Evolutionary conservation across 2,329 filamentous ascomycete genomes (phyloP), one percentile per base, ranked within the genome.

Genomic region (Trematosphaeria pertusa): DNA sequence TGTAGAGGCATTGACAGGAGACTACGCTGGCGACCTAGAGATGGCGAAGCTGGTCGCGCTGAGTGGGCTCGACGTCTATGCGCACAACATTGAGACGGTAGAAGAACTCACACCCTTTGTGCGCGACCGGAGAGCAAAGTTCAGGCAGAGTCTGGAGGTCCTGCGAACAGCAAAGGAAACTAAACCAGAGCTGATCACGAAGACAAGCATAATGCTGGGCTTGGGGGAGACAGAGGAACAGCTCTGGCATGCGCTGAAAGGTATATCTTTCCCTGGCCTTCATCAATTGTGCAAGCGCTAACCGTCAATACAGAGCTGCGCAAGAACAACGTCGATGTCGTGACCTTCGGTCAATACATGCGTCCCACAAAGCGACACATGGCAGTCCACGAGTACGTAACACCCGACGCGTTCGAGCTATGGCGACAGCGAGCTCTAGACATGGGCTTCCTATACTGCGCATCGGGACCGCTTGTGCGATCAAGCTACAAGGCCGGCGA

Each of bases 341-440:
- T 99, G 47, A 99, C 94, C 0, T 99, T 99, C 61, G 94, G 94
- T n/a, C 94, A 99, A 78, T 99, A 99, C 78, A 99, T 99, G 94
- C 89, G 93, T 9, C 94, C 94, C 1, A 99, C 94, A 4, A 99
- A 97, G 80, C 85, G 93, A 34, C 94, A 99, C 73, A 93, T 99
- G 84, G 87, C 96, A 73, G 94, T 99, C 22, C 88, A 96, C 66
- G 91, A 93, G 72, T 99, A 99, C 71, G 84, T 99, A 36, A 93
- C 91, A 0, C 94, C 94, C 1, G 89, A 88, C 52, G 86, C 87
- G 53, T 99, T 99, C 68, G 93, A 97, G 67, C 78, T 88, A 64
- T 99, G 94, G 94, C 84, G 89, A 50, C 84, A 91, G 75, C 85
- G 91, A 40, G 93, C 94, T 30, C 80, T 97, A 35, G 91, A 97